A percentile compares a stretch with the other conserved stretches of the same genome.
phyloP scores from a whole-genome alignment of 768 basidiomycete species.

The Xerocomellus chrysenteron region DNA sequence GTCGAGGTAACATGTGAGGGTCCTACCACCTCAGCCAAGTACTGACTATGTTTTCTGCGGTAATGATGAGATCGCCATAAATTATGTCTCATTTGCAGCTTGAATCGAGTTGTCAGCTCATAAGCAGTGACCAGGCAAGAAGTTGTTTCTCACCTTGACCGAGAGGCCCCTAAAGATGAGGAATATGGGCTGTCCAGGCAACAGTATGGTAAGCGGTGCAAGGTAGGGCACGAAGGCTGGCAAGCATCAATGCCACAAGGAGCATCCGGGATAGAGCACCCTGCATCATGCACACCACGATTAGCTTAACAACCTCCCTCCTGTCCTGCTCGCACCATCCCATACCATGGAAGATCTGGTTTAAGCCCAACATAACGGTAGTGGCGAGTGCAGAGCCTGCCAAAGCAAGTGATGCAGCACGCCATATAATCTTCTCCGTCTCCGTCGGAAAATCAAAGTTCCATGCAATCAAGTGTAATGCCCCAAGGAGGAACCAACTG shows the following conservation, averaged over 20 bases:
- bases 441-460: neutral
- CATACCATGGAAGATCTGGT: too few species aligned
- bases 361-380: neutral
- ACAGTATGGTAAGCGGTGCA: neutral
- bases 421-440: neutral
- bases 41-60: too few species aligned
- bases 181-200: neutral
- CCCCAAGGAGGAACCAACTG: neutral
- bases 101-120: too few species aligned
- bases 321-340: too few species aligned
- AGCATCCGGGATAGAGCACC: neutral
- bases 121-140: too few species aligned
- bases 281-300: too few species aligned
- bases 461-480: neutral
- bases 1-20: too few species aligned
- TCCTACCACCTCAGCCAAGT: too few species aligned
- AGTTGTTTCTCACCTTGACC: too few species aligned
- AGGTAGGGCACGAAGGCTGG: neutral
- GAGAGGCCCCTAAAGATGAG: neutral
- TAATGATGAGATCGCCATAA: too few species aligned
- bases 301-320: too few species aligned
- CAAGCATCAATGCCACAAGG: slow-evolving; percentile 1
- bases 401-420: neutral
- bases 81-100: too few species aligned
- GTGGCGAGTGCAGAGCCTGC: neutral